These are phyloP conservation scores for Kazachstania kunashirensis DNA, from an alignment of 805 yeast genomes.

Conservation along the genomic window DNA sequence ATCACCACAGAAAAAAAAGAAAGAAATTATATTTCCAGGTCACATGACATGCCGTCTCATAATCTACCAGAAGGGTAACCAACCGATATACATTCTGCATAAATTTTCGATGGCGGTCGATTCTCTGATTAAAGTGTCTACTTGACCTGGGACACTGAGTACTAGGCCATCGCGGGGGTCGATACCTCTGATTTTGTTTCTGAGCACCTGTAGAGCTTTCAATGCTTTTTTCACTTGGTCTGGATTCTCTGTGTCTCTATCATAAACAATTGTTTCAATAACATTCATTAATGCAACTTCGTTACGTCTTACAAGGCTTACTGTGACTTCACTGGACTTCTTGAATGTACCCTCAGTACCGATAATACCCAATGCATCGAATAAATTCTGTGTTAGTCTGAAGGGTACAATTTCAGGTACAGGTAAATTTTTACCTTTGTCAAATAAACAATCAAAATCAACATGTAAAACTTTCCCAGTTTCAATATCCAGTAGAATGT, in stretches of 20 bases:
- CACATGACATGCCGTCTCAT: too few species aligned
- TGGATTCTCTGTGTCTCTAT: constrained; percentile 47
- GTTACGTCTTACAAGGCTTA: constrained; percentile 58
- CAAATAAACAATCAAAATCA: constrained; percentile 93
- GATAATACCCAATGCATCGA: constrained; percentile 80
- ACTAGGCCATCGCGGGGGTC: constrained; percentile 75
- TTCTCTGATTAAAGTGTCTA: constrained; percentile 75
- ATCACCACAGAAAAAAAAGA: too few species aligned
- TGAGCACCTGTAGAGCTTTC: constrained; percentile 57
- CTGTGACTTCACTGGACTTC: constrained; percentile 75
- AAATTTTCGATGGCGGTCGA: constrained; percentile 66
- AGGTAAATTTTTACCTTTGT: constrained; percentile 59
- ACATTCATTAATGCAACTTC: constrained; percentile 83
- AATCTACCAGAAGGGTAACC: constrained; percentile 71
- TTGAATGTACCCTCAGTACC: constrained; percentile 89
- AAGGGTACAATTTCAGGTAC: constrained; percentile 95
- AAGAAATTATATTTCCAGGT: too few species aligned
- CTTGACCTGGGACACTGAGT: constrained; percentile 86
- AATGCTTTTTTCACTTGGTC: constrained; percentile 27
- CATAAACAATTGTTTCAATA: constrained; percentile 85
- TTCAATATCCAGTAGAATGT: constrained; percentile 60
- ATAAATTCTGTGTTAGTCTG: constrained; percentile 77
- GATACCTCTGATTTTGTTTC: constrained; percentile 77
- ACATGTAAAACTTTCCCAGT: constrained; percentile 83
- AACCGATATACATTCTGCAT: constrained; percentile 86